Conservation (phyloP, 106 monocot genomes). For the Triglochin maritima region DNA sequence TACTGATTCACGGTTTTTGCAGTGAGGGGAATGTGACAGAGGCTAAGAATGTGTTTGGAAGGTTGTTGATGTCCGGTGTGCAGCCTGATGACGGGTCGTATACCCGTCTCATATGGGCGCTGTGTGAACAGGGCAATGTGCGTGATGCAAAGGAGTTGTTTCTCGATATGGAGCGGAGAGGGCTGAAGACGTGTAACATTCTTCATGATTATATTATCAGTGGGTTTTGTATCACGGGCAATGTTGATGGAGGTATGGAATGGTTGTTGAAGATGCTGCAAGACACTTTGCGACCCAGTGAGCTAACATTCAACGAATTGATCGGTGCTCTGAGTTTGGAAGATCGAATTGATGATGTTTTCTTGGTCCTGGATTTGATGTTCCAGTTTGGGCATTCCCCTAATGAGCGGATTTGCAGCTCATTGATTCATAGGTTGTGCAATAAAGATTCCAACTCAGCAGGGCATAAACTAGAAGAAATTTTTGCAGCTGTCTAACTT, state of each 20-base stretch:
- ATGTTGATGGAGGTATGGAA: constrained; percentile 7
- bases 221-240: constrained; percentile 10
- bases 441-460: background rate
- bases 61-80: background rate
- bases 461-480: constrained; percentile 1
- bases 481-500: background rate
- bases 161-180: constrained; percentile 12
- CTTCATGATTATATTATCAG: constrained; percentile 9
- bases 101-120: constrained; percentile 1
- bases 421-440: constrained; percentile 9
- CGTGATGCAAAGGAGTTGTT: constrained; percentile 8
- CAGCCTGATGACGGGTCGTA: constrained; percentile 10
- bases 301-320: constrained; percentile 12
- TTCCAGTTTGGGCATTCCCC: constrained; percentile 5
- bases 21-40: constrained; percentile 2
- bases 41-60: constrained; percentile 2
- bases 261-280: constrained; percentile 15
- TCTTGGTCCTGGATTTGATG: constrained; percentile 18
- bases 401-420: background rate
- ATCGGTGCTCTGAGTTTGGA: constrained; percentile 1
- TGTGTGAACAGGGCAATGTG: constrained; percentile 11
- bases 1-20: constrained; percentile 17
- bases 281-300: constrained; percentile 6
- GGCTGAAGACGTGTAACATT: constrained; percentile 1
- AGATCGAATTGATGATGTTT: constrained; percentile 10